These are phyloP conservation scores for Salvia hispanica DNA, from an alignment of 257 asterid species.

Conservation along the genomic window DNA sequence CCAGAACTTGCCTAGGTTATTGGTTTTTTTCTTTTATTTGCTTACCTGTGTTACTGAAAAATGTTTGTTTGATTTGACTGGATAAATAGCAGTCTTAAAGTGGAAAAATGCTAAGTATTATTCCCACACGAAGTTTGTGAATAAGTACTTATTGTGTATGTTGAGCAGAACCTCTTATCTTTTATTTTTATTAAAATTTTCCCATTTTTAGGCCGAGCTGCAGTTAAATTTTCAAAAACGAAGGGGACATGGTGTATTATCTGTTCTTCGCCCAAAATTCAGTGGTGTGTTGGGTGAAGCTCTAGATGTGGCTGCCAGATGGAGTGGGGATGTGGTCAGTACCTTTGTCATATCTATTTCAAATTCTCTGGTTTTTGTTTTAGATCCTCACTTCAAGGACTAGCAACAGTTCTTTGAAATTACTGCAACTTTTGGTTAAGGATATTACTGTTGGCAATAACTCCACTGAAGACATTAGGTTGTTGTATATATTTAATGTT, in stretches of 20 bases:
- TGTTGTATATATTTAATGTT: neutral
- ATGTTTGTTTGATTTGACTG: conserved; percentile 3
- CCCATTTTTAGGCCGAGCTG: conserved; percentile 71
- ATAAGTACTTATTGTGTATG: conserved; percentile 8
- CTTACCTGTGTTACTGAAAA: conserved; percentile 21
- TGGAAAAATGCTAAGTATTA: too few species aligned
- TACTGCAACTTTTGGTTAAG: conserved; percentile 20
- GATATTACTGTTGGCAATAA: conserved; percentile 2
- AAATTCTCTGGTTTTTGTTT: conserved; percentile 21
- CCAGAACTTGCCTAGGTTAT: conserved; percentile 9
- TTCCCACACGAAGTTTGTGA: neutral
- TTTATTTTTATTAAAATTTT: neutral
- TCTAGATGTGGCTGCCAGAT: conserved; percentile 96
- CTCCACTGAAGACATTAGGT: conserved; percentile 4
- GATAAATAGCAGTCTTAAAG: conserved; percentile 20
- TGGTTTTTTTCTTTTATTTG: conserved; percentile 17
- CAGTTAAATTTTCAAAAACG: conserved; percentile 95
- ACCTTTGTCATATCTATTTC: conserved; percentile 29
- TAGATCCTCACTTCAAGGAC: conserved; percentile 7
- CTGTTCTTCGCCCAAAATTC: conserved; percentile 93
- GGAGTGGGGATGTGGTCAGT: conserved; percentile 99
- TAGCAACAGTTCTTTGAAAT: conserved; percentile 18
- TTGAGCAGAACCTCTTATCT: conserved; percentile 3
- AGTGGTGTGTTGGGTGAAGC: conserved; percentile 99
- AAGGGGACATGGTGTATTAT: conserved; percentile 92